Evolutionary conservation across 2,329 filamentous ascomycete species (phyloP).

Genomic region (Harringtonia aguacate): DNA sequence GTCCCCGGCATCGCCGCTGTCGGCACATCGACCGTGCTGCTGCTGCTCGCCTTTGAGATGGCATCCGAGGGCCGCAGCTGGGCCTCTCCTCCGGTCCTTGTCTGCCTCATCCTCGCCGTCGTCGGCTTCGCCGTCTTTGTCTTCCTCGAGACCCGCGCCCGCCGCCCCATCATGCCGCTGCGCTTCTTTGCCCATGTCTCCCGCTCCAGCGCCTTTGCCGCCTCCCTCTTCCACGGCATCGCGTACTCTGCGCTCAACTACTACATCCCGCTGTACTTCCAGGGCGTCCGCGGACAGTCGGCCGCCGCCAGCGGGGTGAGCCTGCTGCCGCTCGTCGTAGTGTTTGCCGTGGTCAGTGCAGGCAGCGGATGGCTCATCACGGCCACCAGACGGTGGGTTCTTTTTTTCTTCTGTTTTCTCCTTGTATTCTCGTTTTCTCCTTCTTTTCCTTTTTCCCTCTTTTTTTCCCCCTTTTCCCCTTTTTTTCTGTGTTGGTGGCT

Average conservation of each 20-base stretch:
- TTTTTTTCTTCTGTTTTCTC: too few relatives aligned
- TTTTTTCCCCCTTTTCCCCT: too few relatives aligned
- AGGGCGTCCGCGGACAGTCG: background rate
- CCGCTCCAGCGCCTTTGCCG: background rate
- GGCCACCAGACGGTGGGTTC: background rate
- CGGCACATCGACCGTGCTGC: background rate
- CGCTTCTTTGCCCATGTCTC: background rate
- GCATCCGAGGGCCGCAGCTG: background rate
- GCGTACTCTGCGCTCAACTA: background rate
- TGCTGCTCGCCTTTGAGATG: background rate
- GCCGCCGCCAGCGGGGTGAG: background rate
- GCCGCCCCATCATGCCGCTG: background rate
- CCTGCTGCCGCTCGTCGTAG: background rate
- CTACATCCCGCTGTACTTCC: background rate
- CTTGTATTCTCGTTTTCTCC: too few relatives aligned
- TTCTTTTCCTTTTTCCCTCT: too few relatives aligned
- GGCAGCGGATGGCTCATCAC: background rate
- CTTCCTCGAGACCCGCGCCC: background rate
- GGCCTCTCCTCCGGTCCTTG: background rate
- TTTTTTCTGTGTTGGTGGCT: too few relatives aligned
- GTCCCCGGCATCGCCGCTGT: background rate
- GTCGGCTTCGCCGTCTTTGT: background rate
- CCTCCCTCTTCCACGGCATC: background rate
- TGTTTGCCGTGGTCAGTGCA: background rate
- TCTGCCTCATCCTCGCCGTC: background rate